phyloP scores from a whole-genome alignment of 129 eudicot genomes.

The Pulicaria dysenterica region DNA sequence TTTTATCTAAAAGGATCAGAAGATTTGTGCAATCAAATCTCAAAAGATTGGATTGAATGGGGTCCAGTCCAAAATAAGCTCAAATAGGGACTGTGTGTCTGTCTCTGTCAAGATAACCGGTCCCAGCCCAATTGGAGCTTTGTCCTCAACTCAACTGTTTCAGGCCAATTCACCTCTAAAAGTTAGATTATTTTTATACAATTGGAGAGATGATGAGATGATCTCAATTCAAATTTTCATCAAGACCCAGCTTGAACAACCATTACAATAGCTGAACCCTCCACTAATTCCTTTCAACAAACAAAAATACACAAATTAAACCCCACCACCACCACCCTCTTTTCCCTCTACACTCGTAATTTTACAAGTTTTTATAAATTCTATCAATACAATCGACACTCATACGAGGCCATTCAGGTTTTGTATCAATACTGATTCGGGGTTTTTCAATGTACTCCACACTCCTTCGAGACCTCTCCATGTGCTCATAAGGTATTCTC shows the following conservation, averaged over 20 bases:
- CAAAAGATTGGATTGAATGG: no score
- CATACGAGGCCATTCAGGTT: slow-evolving; percentile 63
- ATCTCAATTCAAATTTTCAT: slow-evolving; percentile 15
- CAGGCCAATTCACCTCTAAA: neutral
- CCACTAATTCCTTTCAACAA: slow-evolving; percentile 28
- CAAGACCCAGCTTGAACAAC: slow-evolving; percentile 28
- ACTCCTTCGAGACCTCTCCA: slow-evolving; percentile 74
- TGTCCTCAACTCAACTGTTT: no score
- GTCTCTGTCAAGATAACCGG: no score
- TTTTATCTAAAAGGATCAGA: no score
- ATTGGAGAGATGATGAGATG: slow-evolving; percentile 19
- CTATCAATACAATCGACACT: slow-evolving; percentile 87
- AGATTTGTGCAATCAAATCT: no score
- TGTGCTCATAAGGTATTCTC: slow-evolving; percentile 60
- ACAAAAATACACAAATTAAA: slow-evolving; percentile 42
- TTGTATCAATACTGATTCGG: slow-evolving; percentile 53
- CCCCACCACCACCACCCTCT: slow-evolving; percentile 32
- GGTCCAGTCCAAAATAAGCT: no score
- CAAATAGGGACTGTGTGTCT: no score
- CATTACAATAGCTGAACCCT: slow-evolving; percentile 25
- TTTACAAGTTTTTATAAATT: slow-evolving; percentile 30
- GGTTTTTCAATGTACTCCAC: slow-evolving; percentile 71
- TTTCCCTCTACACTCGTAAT: slow-evolving; percentile 30
- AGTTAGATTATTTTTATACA: slow-evolving; percentile 9
- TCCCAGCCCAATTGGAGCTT: no score